phyloP scores from a whole-genome alignment of 2,329 filamentous ascomycete species.

The Aspergillus transmontanensis region DNA sequence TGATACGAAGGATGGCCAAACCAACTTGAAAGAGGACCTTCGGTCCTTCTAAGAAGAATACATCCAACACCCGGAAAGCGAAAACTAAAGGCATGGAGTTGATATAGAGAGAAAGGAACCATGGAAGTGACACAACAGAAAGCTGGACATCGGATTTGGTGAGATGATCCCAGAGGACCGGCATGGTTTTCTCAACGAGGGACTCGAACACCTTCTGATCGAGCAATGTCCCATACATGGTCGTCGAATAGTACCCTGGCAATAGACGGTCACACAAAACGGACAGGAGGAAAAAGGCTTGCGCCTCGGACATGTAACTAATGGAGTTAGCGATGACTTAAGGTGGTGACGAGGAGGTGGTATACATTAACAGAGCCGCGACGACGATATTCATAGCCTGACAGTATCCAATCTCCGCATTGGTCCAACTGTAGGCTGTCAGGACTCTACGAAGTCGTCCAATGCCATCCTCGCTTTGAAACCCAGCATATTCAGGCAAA shows the following conservation, averaged over 20 bases:
- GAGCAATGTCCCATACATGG: slow-evolving; percentile 97
- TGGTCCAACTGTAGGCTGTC: slow-evolving; percentile 96
- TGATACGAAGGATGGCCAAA: slow-evolving; percentile 93
- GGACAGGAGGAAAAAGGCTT: slow-evolving; percentile 93
- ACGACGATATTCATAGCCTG: slow-evolving; percentile 99
- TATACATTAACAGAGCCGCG: slow-evolving; percentile 86
- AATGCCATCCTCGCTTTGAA: slow-evolving; percentile 95
- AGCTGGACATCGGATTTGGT: slow-evolving; percentile 95
- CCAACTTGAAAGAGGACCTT: slow-evolving; percentile 98
- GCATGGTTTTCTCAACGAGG: slow-evolving; percentile 98
- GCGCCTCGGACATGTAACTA: slow-evolving; percentile 90
- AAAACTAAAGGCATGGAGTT: slow-evolving; percentile 99
- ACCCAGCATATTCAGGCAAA: slow-evolving; percentile 94
- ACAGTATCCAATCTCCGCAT: slow-evolving; percentile 94
- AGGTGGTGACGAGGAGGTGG: slow-evolving; percentile 13
- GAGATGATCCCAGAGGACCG: slow-evolving; percentile 96
- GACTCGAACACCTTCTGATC: slow-evolving; percentile 98
- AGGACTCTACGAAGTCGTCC: slow-evolving; percentile 84
- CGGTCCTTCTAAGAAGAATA: slow-evolving; percentile 97
- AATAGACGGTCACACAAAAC: slow-evolving; percentile 89
- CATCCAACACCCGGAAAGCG: slow-evolving; percentile 92
- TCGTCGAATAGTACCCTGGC: slow-evolving; percentile 96
- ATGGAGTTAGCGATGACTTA: slow-evolving; percentile 22
- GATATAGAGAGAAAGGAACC: slow-evolving; percentile 97
- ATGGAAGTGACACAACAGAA: slow-evolving; percentile 93